These are phyloP conservation scores for Cucumis hystrix DNA, from an alignment of 306 rosid genomes.

Conservation along the genomic window DNA sequence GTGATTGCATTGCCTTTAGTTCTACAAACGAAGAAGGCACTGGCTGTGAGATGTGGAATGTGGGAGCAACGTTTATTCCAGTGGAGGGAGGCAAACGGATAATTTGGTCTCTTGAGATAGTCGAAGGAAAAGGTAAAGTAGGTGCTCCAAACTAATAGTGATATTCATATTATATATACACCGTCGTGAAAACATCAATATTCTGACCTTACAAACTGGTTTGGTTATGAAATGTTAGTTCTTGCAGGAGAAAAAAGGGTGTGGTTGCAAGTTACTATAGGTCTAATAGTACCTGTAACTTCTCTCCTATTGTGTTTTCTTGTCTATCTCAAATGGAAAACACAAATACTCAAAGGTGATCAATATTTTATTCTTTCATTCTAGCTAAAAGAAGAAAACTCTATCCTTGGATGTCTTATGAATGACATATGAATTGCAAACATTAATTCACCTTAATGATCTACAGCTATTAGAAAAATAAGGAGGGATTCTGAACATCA, in stretches of 20 bases:
- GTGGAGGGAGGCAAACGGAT: background rate
- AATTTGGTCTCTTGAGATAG: background rate
- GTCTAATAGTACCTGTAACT: background rate
- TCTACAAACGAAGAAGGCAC: conserved; percentile 4
- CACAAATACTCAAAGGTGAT: background rate
- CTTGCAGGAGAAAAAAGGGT: background rate
- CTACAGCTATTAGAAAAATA: background rate
- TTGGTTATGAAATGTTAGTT: background rate
- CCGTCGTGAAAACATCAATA: background rate
- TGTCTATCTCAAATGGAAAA: background rate
- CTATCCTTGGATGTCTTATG: background rate
- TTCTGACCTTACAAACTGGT: background rate
- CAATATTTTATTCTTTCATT: background rate
- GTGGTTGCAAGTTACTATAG: background rate
- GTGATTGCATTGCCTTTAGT: conserved; percentile 12
- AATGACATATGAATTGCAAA: background rate
- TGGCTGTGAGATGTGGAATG: conserved; percentile 16
- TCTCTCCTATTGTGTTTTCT: background rate
- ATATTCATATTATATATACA: background rate
- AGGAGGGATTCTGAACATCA: background rate
- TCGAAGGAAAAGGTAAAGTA: background rate
- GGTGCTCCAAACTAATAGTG: background rate
- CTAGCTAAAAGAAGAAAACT: background rate
- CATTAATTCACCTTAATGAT: background rate
- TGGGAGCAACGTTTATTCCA: background rate